Percentiles rank a stretch among this genome's conserved stretches.
These are phyloP conservation scores for Gnomoniopsis smithogilvyi DNA, from an alignment of 2,329 filamentous ascomycete genomes.

Conservation along the genomic window DNA sequence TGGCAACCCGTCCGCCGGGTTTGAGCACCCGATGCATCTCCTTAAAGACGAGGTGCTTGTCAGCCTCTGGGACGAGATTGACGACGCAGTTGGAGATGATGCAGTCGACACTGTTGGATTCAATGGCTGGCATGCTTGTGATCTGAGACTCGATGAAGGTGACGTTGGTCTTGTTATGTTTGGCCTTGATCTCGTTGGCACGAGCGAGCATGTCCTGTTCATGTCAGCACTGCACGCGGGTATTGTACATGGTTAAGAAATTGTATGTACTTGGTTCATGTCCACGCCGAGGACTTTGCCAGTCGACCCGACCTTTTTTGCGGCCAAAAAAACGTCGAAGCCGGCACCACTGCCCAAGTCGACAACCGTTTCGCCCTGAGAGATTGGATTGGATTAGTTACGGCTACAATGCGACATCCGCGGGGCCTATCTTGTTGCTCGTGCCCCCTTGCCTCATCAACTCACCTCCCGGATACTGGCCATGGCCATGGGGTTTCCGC, in stretches of 20 bases:
- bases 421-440: neutral
- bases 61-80: conserved; percentile 51
- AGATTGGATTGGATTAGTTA: neutral
- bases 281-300: conserved; percentile 55
- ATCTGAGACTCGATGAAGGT: conserved; percentile 50
- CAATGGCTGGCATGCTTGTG: conserved; percentile 44
- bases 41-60: conserved; percentile 52
- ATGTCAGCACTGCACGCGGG: neutral
- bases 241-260: neutral
- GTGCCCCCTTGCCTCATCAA: neutral
- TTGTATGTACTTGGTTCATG: conserved; percentile 50
- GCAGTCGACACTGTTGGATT: conserved; percentile 42
- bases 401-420: neutral
- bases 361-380: conserved; percentile 52
- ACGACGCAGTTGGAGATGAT: conserved; percentile 64
- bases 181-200: conserved; percentile 42
- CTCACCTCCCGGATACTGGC: conserved; percentile 43
- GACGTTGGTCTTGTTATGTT: conserved; percentile 39
- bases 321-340: conserved; percentile 55
- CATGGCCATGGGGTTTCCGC: conserved; percentile 49
- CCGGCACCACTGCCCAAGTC: conserved; percentile 57
- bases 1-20: conserved; percentile 53
- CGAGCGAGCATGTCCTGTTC: conserved; percentile 51
- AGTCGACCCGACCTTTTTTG: conserved; percentile 42
- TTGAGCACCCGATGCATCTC: conserved; percentile 59